Evolutionary conservation across 2,329 filamentous ascomycete species (phyloP).

Genomic region (Ceratocystis huliohia): DNA sequence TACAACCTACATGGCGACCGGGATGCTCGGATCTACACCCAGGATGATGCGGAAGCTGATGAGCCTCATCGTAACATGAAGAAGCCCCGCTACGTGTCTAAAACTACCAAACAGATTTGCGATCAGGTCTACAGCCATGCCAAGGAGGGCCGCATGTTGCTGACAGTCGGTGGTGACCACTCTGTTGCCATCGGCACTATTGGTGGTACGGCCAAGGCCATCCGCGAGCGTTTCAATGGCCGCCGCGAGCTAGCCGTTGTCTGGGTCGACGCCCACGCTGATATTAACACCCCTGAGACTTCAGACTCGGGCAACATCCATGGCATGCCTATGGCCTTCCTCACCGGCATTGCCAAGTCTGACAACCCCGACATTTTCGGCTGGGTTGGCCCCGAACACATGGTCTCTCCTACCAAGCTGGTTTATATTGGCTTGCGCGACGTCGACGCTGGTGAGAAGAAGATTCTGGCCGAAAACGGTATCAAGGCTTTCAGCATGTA

Average conservation of each 20-base stretch:
- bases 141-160: slow-evolving; percentile 66
- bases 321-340: slow-evolving; percentile 91
- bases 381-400: slow-evolving; percentile 67
- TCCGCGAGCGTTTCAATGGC: slow-evolving; percentile 59
- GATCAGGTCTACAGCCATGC: slow-evolving; percentile 82
- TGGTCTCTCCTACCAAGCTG: slow-evolving; percentile 63
- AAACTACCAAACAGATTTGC: slow-evolving; percentile 68
- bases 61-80: slow-evolving; percentile 86
- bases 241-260: slow-evolving; percentile 81
- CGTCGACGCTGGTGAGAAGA: slow-evolving; percentile 88
- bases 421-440: slow-evolving; percentile 95
- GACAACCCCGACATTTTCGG: slow-evolving; percentile 71
- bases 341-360: slow-evolving; percentile 72
- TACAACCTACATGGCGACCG: slow-evolving; percentile 80
- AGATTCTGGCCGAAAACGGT: slow-evolving; percentile 71
- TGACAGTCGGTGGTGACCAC: slow-evolving; percentile 93
- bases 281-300: slow-evolving; percentile 92
- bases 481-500: slow-evolving; percentile 99
- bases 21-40: slow-evolving; percentile 67
- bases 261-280: slow-evolving; percentile 96
- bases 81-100: slow-evolving; percentile 73
- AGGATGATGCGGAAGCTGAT: slow-evolving; percentile 58
- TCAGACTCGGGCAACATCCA: slow-evolving; percentile 88
- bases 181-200: slow-evolving; percentile 92
- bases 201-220: slow-evolving; percentile 72